Percentiles rank a stretch among this genome's conserved stretches.
Conservation (phyloP, 129 eudicot species). For the Centella asiatica region DNA sequence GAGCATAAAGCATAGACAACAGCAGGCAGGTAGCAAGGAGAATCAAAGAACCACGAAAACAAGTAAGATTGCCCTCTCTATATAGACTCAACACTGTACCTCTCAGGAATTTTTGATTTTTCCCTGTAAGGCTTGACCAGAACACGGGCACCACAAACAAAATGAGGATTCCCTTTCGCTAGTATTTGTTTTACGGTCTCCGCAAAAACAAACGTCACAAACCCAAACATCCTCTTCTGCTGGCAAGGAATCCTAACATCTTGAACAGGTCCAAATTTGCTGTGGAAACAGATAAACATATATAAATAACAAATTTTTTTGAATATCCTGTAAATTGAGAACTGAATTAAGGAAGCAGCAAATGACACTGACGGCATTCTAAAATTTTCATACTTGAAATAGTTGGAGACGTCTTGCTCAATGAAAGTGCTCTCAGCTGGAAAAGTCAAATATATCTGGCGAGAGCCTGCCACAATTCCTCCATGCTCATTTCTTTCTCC, state of each 20-base stretch:
- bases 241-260: slow-evolving; percentile 96
- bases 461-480: slow-evolving; percentile 64
- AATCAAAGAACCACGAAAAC: neutral
- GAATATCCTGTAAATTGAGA: neutral
- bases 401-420: slow-evolving; percentile 73
- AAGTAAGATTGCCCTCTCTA: neutral
- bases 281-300: slow-evolving; percentile 10
- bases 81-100: slow-evolving; percentile 22
- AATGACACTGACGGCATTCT: neutral
- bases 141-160: slow-evolving; percentile 84
- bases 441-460: slow-evolving; percentile 84
- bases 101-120: slow-evolving; percentile 48
- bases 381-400: slow-evolving; percentile 47
- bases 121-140: slow-evolving; percentile 90
- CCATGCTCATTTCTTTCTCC: slow-evolving; percentile 81
- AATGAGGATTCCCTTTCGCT: slow-evolving; percentile 76
- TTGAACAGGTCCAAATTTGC: slow-evolving; percentile 70
- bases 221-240: slow-evolving; percentile 85
- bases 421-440: slow-evolving; percentile 87
- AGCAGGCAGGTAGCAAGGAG: neutral
- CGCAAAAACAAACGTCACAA: slow-evolving; percentile 65
- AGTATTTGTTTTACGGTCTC: slow-evolving; percentile 63
- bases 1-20: too few relatives aligned
- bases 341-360: too few relatives aligned
- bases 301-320: neutral